A percentile compares a stretch with the other conserved stretches of the same genome.
phyloP scores from a whole-genome alignment of 495 filamentous ascomycete genomes.

The Xylaria venustula region DNA sequence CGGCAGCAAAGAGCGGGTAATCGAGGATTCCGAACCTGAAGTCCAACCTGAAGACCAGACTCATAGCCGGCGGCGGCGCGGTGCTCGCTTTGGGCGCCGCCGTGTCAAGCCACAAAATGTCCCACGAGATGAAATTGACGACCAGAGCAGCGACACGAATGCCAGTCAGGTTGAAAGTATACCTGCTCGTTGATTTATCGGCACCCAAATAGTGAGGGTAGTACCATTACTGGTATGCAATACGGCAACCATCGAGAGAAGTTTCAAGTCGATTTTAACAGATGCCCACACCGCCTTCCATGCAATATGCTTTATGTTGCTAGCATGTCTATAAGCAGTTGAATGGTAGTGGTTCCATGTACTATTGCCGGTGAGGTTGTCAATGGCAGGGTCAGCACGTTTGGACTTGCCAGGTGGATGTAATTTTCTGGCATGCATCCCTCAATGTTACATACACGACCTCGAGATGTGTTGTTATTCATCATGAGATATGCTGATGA shows the following conservation, averaged over 20 bases:
- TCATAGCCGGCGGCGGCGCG: neutral
- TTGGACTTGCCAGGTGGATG: too few species aligned
- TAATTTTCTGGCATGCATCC: too few species aligned
- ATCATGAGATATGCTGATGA: too few species aligned
- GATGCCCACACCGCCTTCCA: neutral
- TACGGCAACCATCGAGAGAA: neutral
- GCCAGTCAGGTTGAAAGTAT: constrained; percentile 29
- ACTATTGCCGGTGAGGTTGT: too few species aligned
- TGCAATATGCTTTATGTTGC: neutral
- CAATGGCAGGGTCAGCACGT: too few species aligned
- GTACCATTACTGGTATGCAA: neutral
- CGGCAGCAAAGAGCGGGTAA: constrained; percentile 15
- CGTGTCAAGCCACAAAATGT: neutral
- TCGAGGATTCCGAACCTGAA: constrained; percentile 20
- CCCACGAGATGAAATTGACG: constrained; percentile 3
- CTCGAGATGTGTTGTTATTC: too few species aligned
- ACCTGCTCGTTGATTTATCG: constrained; percentile 15
- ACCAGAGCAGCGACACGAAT: constrained; percentile 30
- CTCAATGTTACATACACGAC: too few species aligned
- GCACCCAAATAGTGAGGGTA: neutral
- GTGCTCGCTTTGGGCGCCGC: neutral
- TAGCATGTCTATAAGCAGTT: neutral
- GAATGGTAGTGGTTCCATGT: neutral
- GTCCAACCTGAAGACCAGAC: constrained; percentile 11
- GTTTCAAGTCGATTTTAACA: too few species aligned